Percentiles rank a stretch among this genome's conserved stretches.
Conservation (phyloP, 2,329 filamentous ascomycete species). For the Colletotrichum filicis region DNA sequence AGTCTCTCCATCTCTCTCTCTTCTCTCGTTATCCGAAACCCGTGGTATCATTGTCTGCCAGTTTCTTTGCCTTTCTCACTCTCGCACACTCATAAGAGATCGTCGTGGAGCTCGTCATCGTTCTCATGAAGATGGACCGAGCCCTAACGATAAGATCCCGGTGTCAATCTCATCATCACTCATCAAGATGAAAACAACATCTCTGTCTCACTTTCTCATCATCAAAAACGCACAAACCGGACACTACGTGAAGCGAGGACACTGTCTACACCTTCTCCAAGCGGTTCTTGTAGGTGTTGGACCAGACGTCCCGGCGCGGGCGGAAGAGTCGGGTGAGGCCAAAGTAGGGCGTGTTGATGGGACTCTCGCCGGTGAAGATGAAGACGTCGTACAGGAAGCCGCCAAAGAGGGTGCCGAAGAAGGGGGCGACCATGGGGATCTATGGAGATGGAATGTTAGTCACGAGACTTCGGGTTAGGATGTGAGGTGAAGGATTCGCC, state of each 20-base stretch:
- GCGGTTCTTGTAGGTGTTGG: constrained; percentile 34
- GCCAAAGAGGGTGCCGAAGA: constrained; percentile 71
- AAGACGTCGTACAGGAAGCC: constrained; percentile 75
- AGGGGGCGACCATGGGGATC: constrained; percentile 79
- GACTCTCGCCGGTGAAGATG: constrained; percentile 76
- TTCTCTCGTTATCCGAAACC: neutral
- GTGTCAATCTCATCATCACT: neutral
- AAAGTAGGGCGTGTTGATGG: constrained; percentile 74
- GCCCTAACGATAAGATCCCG: neutral
- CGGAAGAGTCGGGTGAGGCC: constrained; percentile 65
- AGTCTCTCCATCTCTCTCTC: neutral
- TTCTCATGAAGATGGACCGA: neutral
- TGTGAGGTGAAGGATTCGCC: neutral
- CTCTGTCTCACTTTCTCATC: neutral
- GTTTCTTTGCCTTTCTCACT: neutral
- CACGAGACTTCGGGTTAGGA: neutral
- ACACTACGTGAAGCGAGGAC: neutral
- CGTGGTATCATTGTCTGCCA: neutral
- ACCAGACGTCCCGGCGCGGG: constrained; percentile 47
- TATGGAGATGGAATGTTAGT: constrained; percentile 41
- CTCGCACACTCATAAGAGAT: neutral
- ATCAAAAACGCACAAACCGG: neutral
- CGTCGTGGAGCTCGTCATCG: no score
- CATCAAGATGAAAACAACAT: neutral
- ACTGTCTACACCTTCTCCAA: constrained; percentile 10